Base-by-base conservation (phyloP, 1,284 basidiomycete genomes). In the Leccinum fuscescens region DNA sequence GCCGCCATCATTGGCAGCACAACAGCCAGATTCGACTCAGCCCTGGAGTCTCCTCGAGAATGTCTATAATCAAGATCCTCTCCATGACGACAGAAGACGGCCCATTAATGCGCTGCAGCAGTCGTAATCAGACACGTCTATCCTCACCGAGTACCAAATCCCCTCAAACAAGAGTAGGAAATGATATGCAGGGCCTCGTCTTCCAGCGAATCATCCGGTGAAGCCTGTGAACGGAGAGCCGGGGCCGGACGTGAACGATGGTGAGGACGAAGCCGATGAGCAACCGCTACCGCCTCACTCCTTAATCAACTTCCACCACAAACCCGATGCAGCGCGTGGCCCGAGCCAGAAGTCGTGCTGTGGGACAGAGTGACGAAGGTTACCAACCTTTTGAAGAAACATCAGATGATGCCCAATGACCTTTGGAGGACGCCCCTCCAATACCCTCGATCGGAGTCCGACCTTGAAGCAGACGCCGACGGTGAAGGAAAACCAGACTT, bases 371-470 rank as follows among this genome's bases (percentile, higher is more conserved):
- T 51, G 85, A 84, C 31, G 84, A 85, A 56, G 78, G 75, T 22
- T 82, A 85, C 51, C 72, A 79, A 5, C 78, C 80, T 1, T 81
- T 82, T 1, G 78, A 76, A 9, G 78, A 76, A 9, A 20, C 7
- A 14, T 86, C 86, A 12, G 80, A 76, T 4, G 82, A 84, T 62
- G 83, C 79, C 2, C 85, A 84, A 51, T 84, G 79, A 2, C 85
- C 82, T 3, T 67, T 86, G 15, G 86, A 85, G 50, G 83, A 86
- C 44, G 82, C 77, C 15, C 77, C 77, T 6, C 77, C 73, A 20
- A 81, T 80, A 2, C 80, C 82, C 5, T 80, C 85, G 3, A 8
- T 39, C 37, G 8, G n/a, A 9, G 37, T n/a, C 37, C 1, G 79
- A 82, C 63, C 66, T 69, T 15, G 77, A 76, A 24, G 65, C 72